Conservation (phyloP, 805 yeast genomes). For the Pachysolen tannophilus region DNA sequence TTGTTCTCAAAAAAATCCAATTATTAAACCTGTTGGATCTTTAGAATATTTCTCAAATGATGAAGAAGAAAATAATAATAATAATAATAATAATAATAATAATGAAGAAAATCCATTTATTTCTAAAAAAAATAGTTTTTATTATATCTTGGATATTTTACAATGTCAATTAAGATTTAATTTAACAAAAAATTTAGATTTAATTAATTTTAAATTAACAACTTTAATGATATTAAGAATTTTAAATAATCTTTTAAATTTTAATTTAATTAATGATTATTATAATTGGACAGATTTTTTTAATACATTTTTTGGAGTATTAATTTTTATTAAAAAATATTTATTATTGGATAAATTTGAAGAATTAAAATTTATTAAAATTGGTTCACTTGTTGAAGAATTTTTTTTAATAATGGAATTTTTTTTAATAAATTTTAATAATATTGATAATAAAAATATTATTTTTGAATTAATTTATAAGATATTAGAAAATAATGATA, state of each 20-base stretch:
- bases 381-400: slow-evolving; percentile 19
- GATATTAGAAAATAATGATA: slow-evolving; percentile 2
- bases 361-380: slow-evolving; percentile 6
- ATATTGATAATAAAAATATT: slow-evolving; percentile 1
- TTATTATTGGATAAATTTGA: slow-evolving; percentile 7
- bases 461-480: slow-evolving; percentile 5
- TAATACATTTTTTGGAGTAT: slow-evolving; percentile 21
- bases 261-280: slow-evolving; percentile 7
- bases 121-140: slow-evolving; percentile 22
- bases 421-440: slow-evolving; percentile 11
- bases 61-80: background rate
- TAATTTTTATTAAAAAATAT: slow-evolving; percentile 21
- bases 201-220: slow-evolving; percentile 22
- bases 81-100: background rate
- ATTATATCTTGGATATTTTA: slow-evolving; percentile 26
- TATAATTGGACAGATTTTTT: slow-evolving; percentile 30
- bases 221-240: slow-evolving; percentile 21
- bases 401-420: slow-evolving; percentile 16
- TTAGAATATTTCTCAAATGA: slow-evolving; percentile 8
- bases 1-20: slow-evolving; percentile 30
- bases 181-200: slow-evolving; percentile 26
- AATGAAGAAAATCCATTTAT: slow-evolving; percentile 1
- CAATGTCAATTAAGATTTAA: slow-evolving; percentile 27
- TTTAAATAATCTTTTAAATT: slow-evolving; percentile 8
- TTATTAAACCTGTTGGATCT: slow-evolving; percentile 20